A percentile compares a stretch with the other conserved stretches of the same genome.
These are phyloP conservation scores for Tetraselmis chui DNA, from an alignment of 139 green algal genomes.

Conservation along the genomic window DNA sequence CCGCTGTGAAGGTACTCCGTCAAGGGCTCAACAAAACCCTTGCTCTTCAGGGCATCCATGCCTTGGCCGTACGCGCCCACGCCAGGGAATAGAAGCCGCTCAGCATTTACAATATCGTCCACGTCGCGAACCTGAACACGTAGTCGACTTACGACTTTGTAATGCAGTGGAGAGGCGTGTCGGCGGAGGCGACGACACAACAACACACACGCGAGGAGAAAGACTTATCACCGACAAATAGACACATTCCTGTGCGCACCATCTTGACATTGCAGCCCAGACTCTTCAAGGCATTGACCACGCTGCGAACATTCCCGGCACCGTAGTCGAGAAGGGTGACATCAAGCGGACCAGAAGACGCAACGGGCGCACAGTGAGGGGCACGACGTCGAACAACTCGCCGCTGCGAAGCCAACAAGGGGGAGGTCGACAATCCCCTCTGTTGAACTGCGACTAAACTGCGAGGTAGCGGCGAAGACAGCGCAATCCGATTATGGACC, in stretches of 20 bases:
- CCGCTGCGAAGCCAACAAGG: too few relatives aligned
- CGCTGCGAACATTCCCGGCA: constrained; percentile 92
- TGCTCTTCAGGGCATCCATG: constrained; percentile 67
- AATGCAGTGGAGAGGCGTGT: not conserved
- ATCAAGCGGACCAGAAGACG: too few relatives aligned
- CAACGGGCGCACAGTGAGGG: too few relatives aligned
- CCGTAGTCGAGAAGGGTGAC: constrained; percentile 97
- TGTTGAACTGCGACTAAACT: too few relatives aligned
- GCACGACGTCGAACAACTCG: too few relatives aligned
- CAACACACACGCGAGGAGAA: too few relatives aligned
- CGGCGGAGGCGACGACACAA: too few relatives aligned
- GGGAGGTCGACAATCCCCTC: too few relatives aligned
- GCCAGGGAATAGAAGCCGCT: constrained; percentile 90
- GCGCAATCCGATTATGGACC: too few relatives aligned
- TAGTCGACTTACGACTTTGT: constrained; percentile 30
- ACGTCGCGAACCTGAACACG: too few relatives aligned
- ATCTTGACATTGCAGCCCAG: constrained; percentile 88
- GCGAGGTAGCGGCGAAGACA: too few relatives aligned
- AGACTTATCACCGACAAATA: not conserved
- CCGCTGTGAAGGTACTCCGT: constrained; percentile 80
- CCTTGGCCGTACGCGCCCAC: constrained; percentile 89
- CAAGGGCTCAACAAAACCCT: constrained; percentile 64
- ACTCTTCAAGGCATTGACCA: constrained; percentile 90
- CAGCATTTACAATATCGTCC: constrained; percentile 62
- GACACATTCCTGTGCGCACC: constrained; percentile 38